Percentiles rank a stretch among this genome's conserved stretches.
phyloP scores from a whole-genome alignment of 768 basidiomycete species.

The Phaeolepiota aurea region DNA sequence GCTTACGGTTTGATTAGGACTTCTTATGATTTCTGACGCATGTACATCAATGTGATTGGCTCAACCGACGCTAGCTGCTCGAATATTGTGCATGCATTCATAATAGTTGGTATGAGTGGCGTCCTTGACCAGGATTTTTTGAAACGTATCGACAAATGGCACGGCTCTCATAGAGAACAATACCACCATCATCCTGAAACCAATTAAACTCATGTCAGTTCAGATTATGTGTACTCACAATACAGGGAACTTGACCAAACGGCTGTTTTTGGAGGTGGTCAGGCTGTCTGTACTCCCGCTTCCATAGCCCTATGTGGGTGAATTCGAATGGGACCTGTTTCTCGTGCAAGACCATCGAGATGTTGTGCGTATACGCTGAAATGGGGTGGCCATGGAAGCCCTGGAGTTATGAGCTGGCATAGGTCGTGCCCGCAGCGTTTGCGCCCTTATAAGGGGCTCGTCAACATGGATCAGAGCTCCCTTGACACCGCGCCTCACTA shows the following conservation, averaged over 20 bases:
- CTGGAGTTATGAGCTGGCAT: too few species aligned
- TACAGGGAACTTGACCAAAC: conserved; percentile 36
- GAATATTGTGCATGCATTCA: conserved; percentile 31
- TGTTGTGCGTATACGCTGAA: conserved; percentile 37
- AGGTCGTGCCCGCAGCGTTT: too few species aligned
- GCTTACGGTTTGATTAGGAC: conserved; percentile 42
- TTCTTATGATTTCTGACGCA: conserved; percentile 36
- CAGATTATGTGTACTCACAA: conserved; percentile 10
- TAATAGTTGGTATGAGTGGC: conserved; percentile 39
- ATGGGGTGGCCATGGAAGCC: conserved; percentile 13
- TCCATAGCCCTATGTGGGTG: conserved; percentile 21
- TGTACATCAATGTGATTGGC: conserved; percentile 41
- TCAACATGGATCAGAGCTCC: too few species aligned
- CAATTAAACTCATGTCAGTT: neutral
- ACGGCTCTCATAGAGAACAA: conserved; percentile 10
- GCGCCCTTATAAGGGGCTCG: too few species aligned
- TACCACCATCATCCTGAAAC: conserved; percentile 10
- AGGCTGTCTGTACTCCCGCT: conserved; percentile 27
- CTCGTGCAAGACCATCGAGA: conserved; percentile 31
- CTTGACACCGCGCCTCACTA: too few species aligned
- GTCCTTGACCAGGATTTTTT: conserved; percentile 25
- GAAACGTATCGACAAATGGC: conserved; percentile 2
- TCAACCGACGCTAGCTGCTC: conserved; percentile 50
- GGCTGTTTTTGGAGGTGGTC: conserved; percentile 32
- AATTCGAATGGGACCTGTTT: conserved; percentile 34